A percentile compares a stretch with the other conserved stretches of the same genome.
These are phyloP conservation scores for Hanseniaspora lachancei DNA, from an alignment of 805 yeast genomes.

Conservation along the genomic window DNA sequence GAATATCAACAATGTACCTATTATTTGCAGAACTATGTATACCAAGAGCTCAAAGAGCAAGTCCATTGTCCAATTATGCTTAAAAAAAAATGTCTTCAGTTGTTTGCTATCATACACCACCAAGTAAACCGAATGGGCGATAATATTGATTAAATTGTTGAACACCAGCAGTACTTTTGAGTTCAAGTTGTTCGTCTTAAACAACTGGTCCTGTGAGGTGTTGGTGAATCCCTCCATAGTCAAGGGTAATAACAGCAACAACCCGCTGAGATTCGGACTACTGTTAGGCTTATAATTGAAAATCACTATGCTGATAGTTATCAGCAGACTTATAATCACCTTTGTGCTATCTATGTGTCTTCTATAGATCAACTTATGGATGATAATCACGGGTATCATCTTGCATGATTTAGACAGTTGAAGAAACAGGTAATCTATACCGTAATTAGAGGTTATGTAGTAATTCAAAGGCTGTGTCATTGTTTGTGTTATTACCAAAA, in stretches of 20 bases:
- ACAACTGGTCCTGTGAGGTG: slow-evolving; percentile 32
- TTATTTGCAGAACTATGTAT: slow-evolving; percentile 69
- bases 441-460: slow-evolving; percentile 68
- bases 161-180: slow-evolving; percentile 49
- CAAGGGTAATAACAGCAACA: not conserved
- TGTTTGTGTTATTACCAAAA: slow-evolving; percentile 29
- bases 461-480: slow-evolving; percentile 67
- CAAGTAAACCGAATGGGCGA: slow-evolving; percentile 40
- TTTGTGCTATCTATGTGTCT: slow-evolving; percentile 63
- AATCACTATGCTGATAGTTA: slow-evolving; percentile 68
- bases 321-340: slow-evolving; percentile 61
- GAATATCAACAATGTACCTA: slow-evolving; percentile 92
- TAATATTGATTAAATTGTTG: slow-evolving; percentile 35
- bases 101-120: slow-evolving; percentile 20
- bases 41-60: slow-evolving; percentile 37
- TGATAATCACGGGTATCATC: slow-evolving; percentile 82
- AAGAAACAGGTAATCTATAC: slow-evolving; percentile 71
- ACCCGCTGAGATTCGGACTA: slow-evolving; percentile 13
- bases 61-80: slow-evolving; percentile 34
- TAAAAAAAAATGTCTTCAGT: slow-evolving; percentile 25
- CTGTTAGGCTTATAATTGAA: slow-evolving; percentile 38
- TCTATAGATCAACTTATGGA: slow-evolving; percentile 59
- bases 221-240: slow-evolving; percentile 43
- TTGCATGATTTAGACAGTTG: slow-evolving; percentile 88
- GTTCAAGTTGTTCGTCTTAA: not conserved